Conservation (phyloP, 176 grass and related monocot genomes). For the Otatea glauca region DNA sequence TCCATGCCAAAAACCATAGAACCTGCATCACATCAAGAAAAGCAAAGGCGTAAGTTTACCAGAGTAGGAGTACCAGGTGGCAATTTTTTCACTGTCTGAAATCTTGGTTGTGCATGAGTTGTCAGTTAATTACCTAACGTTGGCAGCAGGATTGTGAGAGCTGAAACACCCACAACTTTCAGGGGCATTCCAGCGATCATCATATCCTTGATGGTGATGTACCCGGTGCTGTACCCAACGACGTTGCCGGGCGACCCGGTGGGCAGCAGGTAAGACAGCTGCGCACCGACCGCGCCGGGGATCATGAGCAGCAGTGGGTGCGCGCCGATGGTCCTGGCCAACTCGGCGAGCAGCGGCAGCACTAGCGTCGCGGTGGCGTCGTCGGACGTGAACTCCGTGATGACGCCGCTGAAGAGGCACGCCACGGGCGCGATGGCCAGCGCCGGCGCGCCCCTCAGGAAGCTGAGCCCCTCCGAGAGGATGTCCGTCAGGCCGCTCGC, state of each 20-base stretch:
- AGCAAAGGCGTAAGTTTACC: neutral
- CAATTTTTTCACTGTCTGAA: neutral
- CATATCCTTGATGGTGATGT: slow-evolving; percentile 76
- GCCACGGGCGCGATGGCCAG: slow-evolving; percentile 54
- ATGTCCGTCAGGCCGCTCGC: slow-evolving; percentile 69
- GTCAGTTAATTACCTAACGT: slow-evolving; percentile 61
- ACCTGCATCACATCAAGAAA: slow-evolving; percentile 26
- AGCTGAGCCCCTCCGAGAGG: slow-evolving; percentile 49
- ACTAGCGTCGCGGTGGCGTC: slow-evolving; percentile 69
- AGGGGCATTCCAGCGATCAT: slow-evolving; percentile 64
- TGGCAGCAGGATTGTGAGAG: slow-evolving; percentile 62
- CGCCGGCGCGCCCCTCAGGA: slow-evolving; percentile 52
- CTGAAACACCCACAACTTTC: slow-evolving; percentile 58
- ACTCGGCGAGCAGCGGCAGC: slow-evolving; percentile 66
- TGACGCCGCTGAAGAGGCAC: slow-evolving; percentile 54
- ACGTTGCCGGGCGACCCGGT: slow-evolving; percentile 70
- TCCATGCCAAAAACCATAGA: slow-evolving; percentile 34
- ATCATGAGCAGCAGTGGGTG: slow-evolving; percentile 71
- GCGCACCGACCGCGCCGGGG: slow-evolving; percentile 61
- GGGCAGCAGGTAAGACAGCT: slow-evolving; percentile 72
- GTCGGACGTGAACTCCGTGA: slow-evolving; percentile 72
- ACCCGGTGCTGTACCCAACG: slow-evolving; percentile 65
- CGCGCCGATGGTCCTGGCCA: slow-evolving; percentile 60
- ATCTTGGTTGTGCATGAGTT: neutral
- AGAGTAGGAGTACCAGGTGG: neutral